These are phyloP conservation scores for Irpex sp. DNA, from an alignment of 1,284 basidiomycete species.

Conservation along the genomic window DNA sequence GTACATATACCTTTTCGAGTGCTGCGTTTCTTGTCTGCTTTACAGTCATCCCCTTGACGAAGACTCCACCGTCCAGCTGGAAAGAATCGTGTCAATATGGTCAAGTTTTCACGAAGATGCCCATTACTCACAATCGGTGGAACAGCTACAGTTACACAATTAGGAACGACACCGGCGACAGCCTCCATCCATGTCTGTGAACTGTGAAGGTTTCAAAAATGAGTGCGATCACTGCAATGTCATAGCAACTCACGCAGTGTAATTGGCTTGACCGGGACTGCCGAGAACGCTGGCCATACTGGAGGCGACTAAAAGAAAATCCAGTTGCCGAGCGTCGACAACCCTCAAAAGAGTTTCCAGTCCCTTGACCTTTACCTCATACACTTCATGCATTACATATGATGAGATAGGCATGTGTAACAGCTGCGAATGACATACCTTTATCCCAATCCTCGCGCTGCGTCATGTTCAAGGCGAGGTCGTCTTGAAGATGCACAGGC, in stretches of 20 bases:
- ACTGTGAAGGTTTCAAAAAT: slow-evolving; percentile 10
- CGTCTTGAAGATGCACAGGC: slow-evolving; percentile 16
- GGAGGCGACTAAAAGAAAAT: slow-evolving; percentile 12
- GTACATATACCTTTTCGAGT: slow-evolving; percentile 8
- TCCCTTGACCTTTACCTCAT: slow-evolving; percentile 15
- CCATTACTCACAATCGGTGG: slow-evolving; percentile 11
- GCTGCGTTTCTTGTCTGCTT: slow-evolving; percentile 9
- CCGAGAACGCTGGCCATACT: slow-evolving; percentile 10
- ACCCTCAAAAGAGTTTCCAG: slow-evolving; percentile 9
- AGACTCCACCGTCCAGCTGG: slow-evolving; percentile 12
- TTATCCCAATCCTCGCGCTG: slow-evolving; percentile 15
- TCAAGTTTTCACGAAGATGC: neutral
- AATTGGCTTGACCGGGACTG: slow-evolving; percentile 5
- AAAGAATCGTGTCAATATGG: neutral
- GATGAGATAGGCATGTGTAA: neutral
- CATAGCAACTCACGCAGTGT: neutral
- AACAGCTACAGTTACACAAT: neutral
- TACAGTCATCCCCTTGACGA: slow-evolving; percentile 8
- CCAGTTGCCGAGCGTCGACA: slow-evolving; percentile 9
- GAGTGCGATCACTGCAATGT: neutral
- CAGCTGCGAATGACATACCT: slow-evolving; percentile 6
- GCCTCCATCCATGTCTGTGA: neutral
- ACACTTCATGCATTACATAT: slow-evolving; percentile 3
- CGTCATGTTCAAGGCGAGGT: slow-evolving; percentile 14
- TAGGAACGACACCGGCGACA: neutral